These are phyloP conservation scores for Haematococcus sp. DNA, from an alignment of 139 green algal species.

Conservation along the genomic window DNA sequence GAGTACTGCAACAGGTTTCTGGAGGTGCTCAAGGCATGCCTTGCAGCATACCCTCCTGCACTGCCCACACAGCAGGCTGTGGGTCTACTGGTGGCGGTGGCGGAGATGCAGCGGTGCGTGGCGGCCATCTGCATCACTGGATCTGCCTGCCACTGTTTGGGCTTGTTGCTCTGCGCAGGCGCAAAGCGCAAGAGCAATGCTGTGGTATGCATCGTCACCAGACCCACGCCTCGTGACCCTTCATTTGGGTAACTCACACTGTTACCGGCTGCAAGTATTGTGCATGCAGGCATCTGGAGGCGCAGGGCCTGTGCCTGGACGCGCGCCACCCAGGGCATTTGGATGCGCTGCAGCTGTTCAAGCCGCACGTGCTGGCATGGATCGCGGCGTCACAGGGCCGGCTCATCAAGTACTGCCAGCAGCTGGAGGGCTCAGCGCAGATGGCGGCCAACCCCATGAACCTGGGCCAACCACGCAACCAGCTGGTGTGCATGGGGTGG, in stretches of 20 bases:
- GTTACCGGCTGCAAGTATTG: neutral
- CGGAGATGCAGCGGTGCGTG: conserved; percentile 41
- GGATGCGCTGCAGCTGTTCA: conserved; percentile 46
- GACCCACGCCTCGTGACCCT: no score
- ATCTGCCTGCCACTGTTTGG: no score
- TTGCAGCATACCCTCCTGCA: conserved; percentile 27
- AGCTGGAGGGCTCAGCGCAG: conserved; percentile 39
- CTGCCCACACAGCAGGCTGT: conserved; percentile 34
- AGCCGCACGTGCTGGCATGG: conserved; percentile 41
- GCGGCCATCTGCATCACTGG: neutral
- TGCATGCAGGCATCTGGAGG: conserved; percentile 29
- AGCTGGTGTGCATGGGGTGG: no score
- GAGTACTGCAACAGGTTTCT: conserved; percentile 49
- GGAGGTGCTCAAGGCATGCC: conserved; percentile 35
- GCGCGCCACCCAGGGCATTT: conserved; percentile 39
- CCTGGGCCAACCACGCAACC: neutral
- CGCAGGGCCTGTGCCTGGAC: conserved; percentile 11
- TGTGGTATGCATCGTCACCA: no score
- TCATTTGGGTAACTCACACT: no score
- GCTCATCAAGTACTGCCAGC: conserved; percentile 17
- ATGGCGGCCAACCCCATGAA: conserved; percentile 20
- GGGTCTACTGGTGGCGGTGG: conserved; percentile 46
- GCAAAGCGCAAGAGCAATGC: no score
- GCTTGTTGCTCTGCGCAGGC: no score
- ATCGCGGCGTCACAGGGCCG: conserved; percentile 30